These are phyloP conservation scores for Beauveria sp. DNA, from an alignment of 2,329 filamentous ascomycete genomes.

Conservation along the genomic window DNA sequence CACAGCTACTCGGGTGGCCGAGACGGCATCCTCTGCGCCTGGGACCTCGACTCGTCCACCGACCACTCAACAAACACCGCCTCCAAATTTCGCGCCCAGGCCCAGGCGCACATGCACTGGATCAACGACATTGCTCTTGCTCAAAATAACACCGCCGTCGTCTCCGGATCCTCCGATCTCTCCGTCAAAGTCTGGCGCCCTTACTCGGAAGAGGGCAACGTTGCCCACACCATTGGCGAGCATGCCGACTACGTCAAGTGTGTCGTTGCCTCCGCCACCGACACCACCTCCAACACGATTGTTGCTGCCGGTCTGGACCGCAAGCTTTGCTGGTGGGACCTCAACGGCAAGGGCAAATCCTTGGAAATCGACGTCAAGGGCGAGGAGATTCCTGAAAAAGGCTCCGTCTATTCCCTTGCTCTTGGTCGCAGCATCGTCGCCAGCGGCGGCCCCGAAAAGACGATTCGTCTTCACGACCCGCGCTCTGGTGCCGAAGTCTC, in stretches of 20 bases:
- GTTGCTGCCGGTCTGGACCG: conserved; percentile 90
- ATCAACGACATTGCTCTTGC: conserved; percentile 86
- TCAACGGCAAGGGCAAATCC: conserved; percentile 78
- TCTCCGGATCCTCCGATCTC: conserved; percentile 88
- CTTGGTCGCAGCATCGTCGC: conserved; percentile 75
- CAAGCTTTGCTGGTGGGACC: conserved; percentile 88
- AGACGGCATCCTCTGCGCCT: conserved; percentile 92
- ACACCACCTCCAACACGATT: conserved; percentile 68
- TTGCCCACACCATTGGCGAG: conserved; percentile 68
- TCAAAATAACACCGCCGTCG: conserved; percentile 67
- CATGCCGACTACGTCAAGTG: conserved; percentile 97
- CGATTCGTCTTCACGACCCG: conserved; percentile 86
- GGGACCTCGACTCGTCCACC: conserved; percentile 65
- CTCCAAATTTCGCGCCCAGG: conserved; percentile 53
- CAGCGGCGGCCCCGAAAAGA: conserved; percentile 88
- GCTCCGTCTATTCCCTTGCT: conserved; percentile 86
- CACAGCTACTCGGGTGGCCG: conserved; percentile 86
- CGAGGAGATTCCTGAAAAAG: conserved; percentile 80
- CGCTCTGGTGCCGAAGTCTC: conserved; percentile 83
- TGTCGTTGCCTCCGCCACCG: conserved; percentile 62
- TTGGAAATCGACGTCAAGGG: conserved; percentile 79
- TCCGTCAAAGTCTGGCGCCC: conserved; percentile 92
- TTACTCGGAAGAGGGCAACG: conserved; percentile 48
- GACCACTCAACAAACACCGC: conserved; percentile 30
- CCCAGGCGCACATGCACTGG: conserved; percentile 84